These are phyloP conservation scores for Penicillium desertorum DNA, from an alignment of 495 filamentous ascomycete species.

Conservation along the genomic window DNA sequence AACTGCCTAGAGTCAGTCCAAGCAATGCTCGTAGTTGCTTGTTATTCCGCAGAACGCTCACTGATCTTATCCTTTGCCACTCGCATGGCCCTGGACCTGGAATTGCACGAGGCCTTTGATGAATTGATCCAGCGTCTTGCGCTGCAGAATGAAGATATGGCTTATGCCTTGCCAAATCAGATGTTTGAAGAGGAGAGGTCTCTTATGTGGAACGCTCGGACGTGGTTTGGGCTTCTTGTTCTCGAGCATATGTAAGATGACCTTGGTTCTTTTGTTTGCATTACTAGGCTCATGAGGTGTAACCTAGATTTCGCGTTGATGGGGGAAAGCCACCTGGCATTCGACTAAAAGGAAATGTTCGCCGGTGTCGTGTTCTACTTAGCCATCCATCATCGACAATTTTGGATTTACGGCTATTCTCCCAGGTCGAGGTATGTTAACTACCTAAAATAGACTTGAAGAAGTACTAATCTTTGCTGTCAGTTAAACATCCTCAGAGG, in stretches of 20 bases:
- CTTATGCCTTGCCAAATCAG: conserved; percentile 12
- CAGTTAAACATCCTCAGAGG: conserved; percentile 47
- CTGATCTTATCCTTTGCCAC: conserved; percentile 48
- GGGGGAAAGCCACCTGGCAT: conserved; percentile 51
- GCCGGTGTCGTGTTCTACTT: conserved; percentile 45
- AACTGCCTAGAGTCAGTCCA: conserved; percentile 49
- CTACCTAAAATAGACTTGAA: neutral
- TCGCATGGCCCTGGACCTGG: conserved; percentile 47
- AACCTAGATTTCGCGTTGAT: conserved; percentile 47
- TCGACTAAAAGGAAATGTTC: conserved; percentile 38
- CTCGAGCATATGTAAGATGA: conserved; percentile 46
- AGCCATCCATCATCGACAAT: conserved; percentile 42
- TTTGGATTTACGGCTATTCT: conserved; percentile 50
- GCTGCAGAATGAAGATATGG: conserved; percentile 27
- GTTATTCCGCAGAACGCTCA: conserved; percentile 50
- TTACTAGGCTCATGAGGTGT: conserved; percentile 6
- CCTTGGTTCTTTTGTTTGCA: neutral
- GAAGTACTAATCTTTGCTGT: conserved; percentile 10
- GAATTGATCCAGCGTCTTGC: conserved; percentile 37
- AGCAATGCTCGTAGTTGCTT: conserved; percentile 48
- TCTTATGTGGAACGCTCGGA: conserved; percentile 43
- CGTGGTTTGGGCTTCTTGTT: conserved; percentile 49
- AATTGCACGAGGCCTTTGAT: conserved; percentile 44
- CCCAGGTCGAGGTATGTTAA: conserved; percentile 49
- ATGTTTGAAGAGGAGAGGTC: conserved; percentile 29